Evolutionary conservation across 441 rosid genomes (phyloP), one percentile per base, ranked within the genome.

Genomic region (Gossypium gossypioides): DNA sequence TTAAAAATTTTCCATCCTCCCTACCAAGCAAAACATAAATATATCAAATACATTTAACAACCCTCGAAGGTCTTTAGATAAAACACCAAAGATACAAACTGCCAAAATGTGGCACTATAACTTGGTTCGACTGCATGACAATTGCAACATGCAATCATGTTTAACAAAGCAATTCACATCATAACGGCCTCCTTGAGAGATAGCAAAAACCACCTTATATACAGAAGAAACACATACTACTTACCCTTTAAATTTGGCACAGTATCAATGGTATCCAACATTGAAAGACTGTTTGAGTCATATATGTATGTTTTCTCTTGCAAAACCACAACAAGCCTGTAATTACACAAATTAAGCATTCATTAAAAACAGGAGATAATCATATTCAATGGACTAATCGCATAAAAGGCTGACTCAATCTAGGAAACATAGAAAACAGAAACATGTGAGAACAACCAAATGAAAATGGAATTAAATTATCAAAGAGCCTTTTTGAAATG

Each of bases 261-360:
- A 1, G 97, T 89, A 76, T 89, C 90, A 6, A 93, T 76, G n/a
- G 94, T 84, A 76, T 89, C 90, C 88, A 89, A 80, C 76, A 91
- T 87, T 62, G 73, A 85, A 48, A 91, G 91, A 57, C 81, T 83
- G 78, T 93, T 85, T 55, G 84, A 77, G 75, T 93, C 96, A 76
- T 93, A 93, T 48, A 93, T 82, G 72, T 83, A 89, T 54, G 91
- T 85, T 75, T 89, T 91, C 71, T 89, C 97, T 84, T 86, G 89
- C 83, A 91, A 84, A 79, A 93, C 89, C 80, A 93, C 94, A 63
- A 89, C 74, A 74, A 93, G 87, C 80, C 98, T 91, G 94, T 82
- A 79, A 74, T 68, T 54, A 77, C 52, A 65, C 6, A 72, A 71
- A 51, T 10, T 21, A 69, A 40, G 21, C 42, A 42, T 57, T 42